Conservation (phyloP, 1,284 basidiomycete species). For the Cutaneotrichosporon mucoides region DNA sequence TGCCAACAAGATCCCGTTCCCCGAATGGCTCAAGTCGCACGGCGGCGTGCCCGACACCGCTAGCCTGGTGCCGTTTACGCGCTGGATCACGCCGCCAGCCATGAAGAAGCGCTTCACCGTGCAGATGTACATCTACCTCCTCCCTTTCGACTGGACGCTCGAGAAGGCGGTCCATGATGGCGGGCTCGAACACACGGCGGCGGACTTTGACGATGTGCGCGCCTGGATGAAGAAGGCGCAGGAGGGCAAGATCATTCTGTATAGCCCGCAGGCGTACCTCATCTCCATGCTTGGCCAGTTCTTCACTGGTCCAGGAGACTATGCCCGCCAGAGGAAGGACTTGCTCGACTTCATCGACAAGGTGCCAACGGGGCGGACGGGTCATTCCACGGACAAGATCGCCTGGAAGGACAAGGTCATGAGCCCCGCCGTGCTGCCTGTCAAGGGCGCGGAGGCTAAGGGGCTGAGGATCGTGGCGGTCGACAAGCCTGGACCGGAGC, state of each 20-base stretch:
- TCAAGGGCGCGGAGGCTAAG: not conserved
- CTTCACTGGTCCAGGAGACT: constrained; percentile 1
- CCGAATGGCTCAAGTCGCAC: constrained; percentile 8
- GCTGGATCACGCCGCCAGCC: constrained; percentile 17
- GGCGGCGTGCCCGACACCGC: constrained; percentile 15
- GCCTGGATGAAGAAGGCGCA: constrained; percentile 8
- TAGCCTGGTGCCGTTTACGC: constrained; percentile 16
- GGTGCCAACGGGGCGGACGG: not conserved
- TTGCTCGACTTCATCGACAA: constrained; percentile 3
- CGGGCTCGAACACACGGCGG: constrained; percentile 17
- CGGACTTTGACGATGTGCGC: constrained; percentile 7
- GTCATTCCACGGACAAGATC: not conserved
- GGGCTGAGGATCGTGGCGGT: not conserved
- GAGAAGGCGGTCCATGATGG: constrained; percentile 10
- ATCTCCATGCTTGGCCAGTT: constrained; percentile 13
- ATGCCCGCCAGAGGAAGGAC: constrained; percentile 1
- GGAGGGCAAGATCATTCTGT: constrained; percentile 11
- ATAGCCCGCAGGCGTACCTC: constrained; percentile 16
- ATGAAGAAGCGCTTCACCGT: constrained; percentile 14
- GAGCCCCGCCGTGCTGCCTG: constrained; percentile 3
- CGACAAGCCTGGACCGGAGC: constrained; percentile 14
- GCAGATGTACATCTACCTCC: constrained; percentile 21
- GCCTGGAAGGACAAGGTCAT: constrained; percentile 16
- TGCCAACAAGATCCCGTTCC: constrained; percentile 12
- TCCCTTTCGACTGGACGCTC: constrained; percentile 1